A percentile compares a stretch with the other conserved stretches of the same genome.
Evolutionary conservation across 768 basidiomycete genomes (phyloP).

Genomic region (Tubosaeta sp.): DNA sequence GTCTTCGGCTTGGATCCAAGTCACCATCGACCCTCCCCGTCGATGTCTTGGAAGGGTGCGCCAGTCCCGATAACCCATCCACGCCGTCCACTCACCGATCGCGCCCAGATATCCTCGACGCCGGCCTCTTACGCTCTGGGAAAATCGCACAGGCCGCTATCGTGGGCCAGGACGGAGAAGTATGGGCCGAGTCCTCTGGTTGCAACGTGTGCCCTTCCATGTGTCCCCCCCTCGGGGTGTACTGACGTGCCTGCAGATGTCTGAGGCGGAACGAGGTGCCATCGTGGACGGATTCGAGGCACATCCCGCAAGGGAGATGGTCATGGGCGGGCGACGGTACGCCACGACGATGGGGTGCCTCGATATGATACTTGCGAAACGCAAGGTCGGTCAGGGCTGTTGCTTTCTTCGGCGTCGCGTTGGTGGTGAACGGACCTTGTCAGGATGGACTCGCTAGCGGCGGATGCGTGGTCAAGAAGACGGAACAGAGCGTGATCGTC

Average conservation of each 20-base stretch:
- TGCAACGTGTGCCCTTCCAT: conserved; percentile 20
- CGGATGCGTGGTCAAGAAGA: conserved; percentile 26
- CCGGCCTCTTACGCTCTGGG: conserved; percentile 68
- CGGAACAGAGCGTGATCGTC: conserved; percentile 22
- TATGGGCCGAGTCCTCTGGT: conserved; percentile 29
- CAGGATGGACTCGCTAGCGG: conserved; percentile 5
- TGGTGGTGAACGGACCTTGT: background rate
- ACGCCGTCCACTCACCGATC: too few species aligned
- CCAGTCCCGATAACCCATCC: background rate
- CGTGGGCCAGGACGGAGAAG: conserved; percentile 27
- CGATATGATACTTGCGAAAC: conserved; percentile 22
- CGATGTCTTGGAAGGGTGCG: conserved; percentile 29
- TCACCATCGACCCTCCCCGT: background rate
- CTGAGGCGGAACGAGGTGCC: conserved; percentile 16
- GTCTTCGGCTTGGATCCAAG: background rate
- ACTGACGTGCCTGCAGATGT: conserved; percentile 12
- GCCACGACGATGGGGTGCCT: conserved; percentile 26
- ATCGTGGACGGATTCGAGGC: conserved; percentile 17
- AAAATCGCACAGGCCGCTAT: conserved; percentile 71
- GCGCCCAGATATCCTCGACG: conserved; percentile 71
- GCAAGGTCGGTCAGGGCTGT: conserved; percentile 9
- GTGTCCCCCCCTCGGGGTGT: background rate
- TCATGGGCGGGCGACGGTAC: conserved; percentile 20
- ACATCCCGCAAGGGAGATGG: conserved; percentile 19
- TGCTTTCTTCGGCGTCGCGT: background rate